Conservation (phyloP, 1,139 yeast genomes). For the Meyerozyma carpophila region DNA sequence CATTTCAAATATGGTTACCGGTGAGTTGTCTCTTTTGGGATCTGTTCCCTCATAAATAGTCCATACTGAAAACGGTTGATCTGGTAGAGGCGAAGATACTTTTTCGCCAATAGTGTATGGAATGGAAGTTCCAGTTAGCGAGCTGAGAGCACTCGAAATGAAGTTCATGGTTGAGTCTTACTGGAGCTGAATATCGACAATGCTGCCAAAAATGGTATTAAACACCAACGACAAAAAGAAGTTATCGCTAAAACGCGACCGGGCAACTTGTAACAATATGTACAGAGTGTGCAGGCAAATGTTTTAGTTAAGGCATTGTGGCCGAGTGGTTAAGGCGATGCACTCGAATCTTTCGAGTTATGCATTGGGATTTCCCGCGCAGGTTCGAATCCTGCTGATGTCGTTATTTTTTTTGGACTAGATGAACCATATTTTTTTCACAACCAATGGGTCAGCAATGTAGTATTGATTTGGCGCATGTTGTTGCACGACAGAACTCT, state of each 20-base stretch:
- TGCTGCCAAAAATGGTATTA: no score
- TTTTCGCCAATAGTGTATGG: constrained; percentile 54
- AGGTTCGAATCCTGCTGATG: constrained; percentile 90
- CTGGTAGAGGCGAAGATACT: constrained; percentile 19
- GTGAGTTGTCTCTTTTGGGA: constrained; percentile 31
- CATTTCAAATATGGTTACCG: constrained; percentile 60
- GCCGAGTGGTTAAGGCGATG: constrained; percentile 81
- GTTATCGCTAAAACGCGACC: not conserved
- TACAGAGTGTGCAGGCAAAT: not conserved
- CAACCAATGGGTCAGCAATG: not conserved
- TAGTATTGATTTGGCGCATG: not conserved
- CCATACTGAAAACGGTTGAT: constrained; percentile 36
- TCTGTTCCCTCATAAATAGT: constrained; percentile 42
- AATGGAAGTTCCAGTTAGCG: constrained; percentile 49
- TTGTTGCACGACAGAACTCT: no score
- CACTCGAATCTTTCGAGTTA: constrained; percentile 57
- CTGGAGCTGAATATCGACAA: not conserved
- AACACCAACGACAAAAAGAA: no score
- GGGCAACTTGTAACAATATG: not conserved
- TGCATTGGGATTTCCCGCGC: constrained; percentile 85
- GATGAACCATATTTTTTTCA: not conserved
- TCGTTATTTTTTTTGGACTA: constrained; percentile 39
- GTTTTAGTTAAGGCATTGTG: constrained; percentile 45
- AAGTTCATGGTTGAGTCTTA: constrained; percentile 45
- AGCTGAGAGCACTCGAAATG: constrained; percentile 49